A percentile compares a stretch with the other conserved stretches of the same genome.
Conservation (phyloP, 2,329 filamentous ascomycete genomes). For the Parascedosporium putredinis region DNA sequence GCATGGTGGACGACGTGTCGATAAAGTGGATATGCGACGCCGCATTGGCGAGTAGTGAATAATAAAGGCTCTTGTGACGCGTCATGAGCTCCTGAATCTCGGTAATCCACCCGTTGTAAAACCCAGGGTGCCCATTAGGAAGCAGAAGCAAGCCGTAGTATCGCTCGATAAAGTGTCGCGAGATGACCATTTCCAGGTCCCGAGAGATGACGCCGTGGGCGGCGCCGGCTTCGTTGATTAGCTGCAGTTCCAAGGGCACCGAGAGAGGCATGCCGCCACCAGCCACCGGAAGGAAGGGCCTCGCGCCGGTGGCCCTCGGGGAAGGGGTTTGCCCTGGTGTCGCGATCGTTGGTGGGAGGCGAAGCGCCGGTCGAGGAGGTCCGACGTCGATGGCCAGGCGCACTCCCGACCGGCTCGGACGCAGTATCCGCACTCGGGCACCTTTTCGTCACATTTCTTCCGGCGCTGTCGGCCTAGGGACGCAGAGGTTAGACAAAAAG, state of each 20-base stretch:
- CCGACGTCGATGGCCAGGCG: constrained; percentile 7
- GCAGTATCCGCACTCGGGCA: constrained; percentile 6
- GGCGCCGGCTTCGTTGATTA: constrained; percentile 3
- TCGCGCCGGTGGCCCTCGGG: background rate
- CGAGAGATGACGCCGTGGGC: constrained; percentile 10
- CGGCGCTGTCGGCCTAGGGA: constrained; percentile 7
- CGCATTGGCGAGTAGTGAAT: constrained; percentile 19
- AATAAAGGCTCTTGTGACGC: constrained; percentile 17
- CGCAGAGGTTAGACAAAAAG: background rate
- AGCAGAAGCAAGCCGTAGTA: constrained; percentile 16
- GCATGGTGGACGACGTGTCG: constrained; percentile 12
- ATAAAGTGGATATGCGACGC: constrained; percentile 16
- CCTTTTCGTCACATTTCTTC: constrained; percentile 9
- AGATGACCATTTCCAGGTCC: constrained; percentile 12
- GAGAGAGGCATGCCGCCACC: background rate
- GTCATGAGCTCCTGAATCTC: constrained; percentile 20
- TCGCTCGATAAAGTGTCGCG: constrained; percentile 14
- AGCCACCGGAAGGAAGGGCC: background rate
- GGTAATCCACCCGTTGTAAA: constrained; percentile 19
- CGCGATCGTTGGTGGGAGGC: constrained; percentile 4
- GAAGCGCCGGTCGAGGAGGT: constrained; percentile 9
- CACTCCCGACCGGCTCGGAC: constrained; percentile 4
- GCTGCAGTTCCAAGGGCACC: background rate
- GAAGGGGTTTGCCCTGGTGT: background rate
- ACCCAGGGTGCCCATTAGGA: constrained; percentile 19